Evolutionary conservation across 1,139 yeast genomes (phyloP), one percentile per base, ranked within the genome.

Genomic region (Yarrowia galli): DNA sequence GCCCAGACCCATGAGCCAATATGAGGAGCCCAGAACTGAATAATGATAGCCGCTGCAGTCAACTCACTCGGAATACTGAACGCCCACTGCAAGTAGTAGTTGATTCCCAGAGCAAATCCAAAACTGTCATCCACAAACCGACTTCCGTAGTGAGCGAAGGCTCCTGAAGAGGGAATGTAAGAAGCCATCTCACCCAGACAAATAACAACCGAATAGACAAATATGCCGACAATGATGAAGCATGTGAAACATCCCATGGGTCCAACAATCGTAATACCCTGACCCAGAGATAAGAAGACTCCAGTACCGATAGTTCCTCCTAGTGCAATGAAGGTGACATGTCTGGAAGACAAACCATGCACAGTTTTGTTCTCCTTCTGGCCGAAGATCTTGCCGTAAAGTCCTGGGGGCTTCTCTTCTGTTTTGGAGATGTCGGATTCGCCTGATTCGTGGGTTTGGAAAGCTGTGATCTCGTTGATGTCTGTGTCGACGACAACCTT

Each of bases 141-240:
- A 22, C 68, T 61, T 12, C 69, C 74, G 49, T 71, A 92, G 91
- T 75, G 89, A 86, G 22, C 92, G 90, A 77, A 87, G 85, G n/a
- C 92, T 23, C 93, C 71, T 86, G 81, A 12, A 89, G 85, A 67
- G 85, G 89, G 74, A 86, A 91, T 69, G 84, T 84, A 87, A 20
- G 91, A 82, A 13, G 92, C 90, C 80, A 89, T 86, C 77, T 89
- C 93, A 65, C 92, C 92, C 69, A 89, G 79, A 28, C 87, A 87
- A 70, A 86, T 80, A 88, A 89, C 87, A 65, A 88, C 90, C 80
- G 86, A 83, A 73, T 82, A 88, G 56, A 88, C 92, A 67, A 87
- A 81, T 54, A 86, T 75, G n/a, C 92, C 92, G 72, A 88, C 86
- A 67, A 86, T 75, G 16, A 84, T 76, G 74, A 88, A 89, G 3